phyloP scores from a whole-genome alignment of 73 alveolate genomes.

The Paramecium primaurelia region DNA sequence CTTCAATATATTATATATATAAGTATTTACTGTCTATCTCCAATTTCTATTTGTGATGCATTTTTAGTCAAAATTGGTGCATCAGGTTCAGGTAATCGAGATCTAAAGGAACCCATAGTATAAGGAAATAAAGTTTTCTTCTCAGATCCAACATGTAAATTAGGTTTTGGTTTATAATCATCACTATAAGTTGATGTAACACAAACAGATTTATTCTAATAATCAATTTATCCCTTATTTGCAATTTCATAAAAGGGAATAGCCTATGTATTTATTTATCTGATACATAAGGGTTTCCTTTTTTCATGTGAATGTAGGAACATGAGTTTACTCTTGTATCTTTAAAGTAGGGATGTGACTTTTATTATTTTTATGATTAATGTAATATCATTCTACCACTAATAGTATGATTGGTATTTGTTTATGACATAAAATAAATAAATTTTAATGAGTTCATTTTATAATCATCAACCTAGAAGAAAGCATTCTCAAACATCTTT shows the following conservation, averaged over 20 bases:
- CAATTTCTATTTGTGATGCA: conserved; percentile 55
- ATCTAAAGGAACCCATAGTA: conserved; percentile 21
- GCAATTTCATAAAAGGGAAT: conserved; percentile 51
- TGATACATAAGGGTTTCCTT: conserved; percentile 38
- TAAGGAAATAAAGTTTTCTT: conserved; percentile 43
- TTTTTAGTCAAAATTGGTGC: conserved; percentile 45
- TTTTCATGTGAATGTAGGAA: conserved; percentile 30
- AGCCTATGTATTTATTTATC: not conserved
- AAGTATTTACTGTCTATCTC: conserved; percentile 47
- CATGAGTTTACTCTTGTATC: conserved; percentile 59
- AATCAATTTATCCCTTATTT: not conserved
- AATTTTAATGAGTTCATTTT: not conserved
- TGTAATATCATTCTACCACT: conserved; percentile 24
- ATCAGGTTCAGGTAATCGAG: conserved; percentile 44
- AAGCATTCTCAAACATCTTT: not conserved
- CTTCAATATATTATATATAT: not conserved
- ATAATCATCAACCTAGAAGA: not conserved
- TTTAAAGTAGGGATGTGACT: conserved; percentile 49
- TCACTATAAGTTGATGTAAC: conserved; percentile 4
- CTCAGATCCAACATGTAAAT: conserved; percentile 46
- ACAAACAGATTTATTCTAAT: not conserved
- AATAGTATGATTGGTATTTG: not conserved
- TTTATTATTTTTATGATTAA: not conserved
- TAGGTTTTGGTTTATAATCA: conserved; percentile 30
- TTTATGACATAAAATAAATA: not conserved